Percentiles rank a stretch among this genome's conserved stretches.
Conservation (phyloP, 2,329 filamentous ascomycete species). For the Penicillium sp. region DNA sequence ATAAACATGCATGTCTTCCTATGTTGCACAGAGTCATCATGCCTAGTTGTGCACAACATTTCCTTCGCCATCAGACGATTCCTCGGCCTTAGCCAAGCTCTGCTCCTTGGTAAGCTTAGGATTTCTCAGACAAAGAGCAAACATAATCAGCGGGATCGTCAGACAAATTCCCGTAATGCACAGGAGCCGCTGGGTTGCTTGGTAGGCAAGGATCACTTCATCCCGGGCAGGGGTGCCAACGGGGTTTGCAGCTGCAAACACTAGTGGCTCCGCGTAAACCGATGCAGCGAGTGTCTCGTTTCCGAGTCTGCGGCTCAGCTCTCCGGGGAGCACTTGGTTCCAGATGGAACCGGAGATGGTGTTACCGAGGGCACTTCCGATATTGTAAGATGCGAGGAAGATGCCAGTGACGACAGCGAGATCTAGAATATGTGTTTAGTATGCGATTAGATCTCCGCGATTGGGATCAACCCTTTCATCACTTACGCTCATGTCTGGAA, state of each 20-base stretch:
- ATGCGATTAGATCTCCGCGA: neutral
- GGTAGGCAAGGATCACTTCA: conserved; percentile 44
- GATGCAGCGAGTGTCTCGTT: conserved; percentile 42
- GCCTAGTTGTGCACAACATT: neutral
- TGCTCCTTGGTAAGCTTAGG: conserved; percentile 49
- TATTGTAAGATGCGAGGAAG: conserved; percentile 64
- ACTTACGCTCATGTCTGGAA: conserved; percentile 46
- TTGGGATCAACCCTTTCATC: neutral
- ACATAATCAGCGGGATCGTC: conserved; percentile 48
- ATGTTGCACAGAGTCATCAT: too few species aligned
- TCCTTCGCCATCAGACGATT: neutral
- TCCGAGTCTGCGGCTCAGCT: conserved; percentile 43
- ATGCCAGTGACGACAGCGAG: conserved; percentile 65
- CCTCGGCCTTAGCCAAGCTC: neutral
- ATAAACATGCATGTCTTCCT: too few species aligned
- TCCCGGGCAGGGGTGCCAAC: conserved; percentile 48
- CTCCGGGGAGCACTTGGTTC: conserved; percentile 57
- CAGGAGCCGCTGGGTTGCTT: conserved; percentile 48
- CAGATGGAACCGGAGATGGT: conserved; percentile 64
- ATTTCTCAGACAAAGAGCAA: conserved; percentile 49
- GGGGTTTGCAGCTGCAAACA: conserved; percentile 38
- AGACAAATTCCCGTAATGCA: conserved; percentile 55
- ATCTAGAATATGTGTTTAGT: conserved; percentile 32
- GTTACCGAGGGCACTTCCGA: conserved; percentile 62
- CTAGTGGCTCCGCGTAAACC: conserved; percentile 47